These are phyloP conservation scores for Cunninghamia lanceolata DNA, from an alignment of 75 land plant genomes.

Conservation along the genomic window DNA sequence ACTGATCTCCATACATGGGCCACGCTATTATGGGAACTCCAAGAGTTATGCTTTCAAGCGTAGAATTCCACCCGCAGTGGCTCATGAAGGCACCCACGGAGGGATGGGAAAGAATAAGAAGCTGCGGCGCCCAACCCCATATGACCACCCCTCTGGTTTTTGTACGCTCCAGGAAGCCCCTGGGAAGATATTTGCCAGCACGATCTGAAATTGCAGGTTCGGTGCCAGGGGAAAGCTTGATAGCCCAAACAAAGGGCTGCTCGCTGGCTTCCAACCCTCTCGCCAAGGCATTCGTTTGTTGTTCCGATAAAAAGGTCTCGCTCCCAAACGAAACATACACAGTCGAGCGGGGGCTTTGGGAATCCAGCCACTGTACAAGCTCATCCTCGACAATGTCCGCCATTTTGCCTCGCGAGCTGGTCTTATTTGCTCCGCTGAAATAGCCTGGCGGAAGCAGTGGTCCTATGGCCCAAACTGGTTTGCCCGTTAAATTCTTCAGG, in stretches of 20 bases:
- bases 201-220: background rate
- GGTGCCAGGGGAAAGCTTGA: background rate
- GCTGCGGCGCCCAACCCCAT: background rate
- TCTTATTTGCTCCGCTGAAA: background rate
- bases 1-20: background rate
- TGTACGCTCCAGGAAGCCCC: slow-evolving; percentile 1
- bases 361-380: background rate
- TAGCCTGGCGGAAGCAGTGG: background rate
- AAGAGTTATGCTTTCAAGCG: background rate
- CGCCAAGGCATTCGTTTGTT: background rate
- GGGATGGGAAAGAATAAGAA: background rate
- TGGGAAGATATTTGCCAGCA: background rate
- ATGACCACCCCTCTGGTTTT: background rate
- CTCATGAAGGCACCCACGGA: background rate
- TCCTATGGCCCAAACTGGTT: slow-evolving; percentile 5
- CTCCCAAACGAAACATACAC: background rate
- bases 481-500: background rate
- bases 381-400: background rate
- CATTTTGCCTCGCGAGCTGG: background rate
- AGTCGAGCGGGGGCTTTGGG: background rate
- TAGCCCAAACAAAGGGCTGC: background rate
- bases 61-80: background rate
- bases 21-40: background rate
- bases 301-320: background rate
- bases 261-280: background rate